phyloP scores from a whole-genome alignment of 306 rosid species.

The Vicia villosa region DNA sequence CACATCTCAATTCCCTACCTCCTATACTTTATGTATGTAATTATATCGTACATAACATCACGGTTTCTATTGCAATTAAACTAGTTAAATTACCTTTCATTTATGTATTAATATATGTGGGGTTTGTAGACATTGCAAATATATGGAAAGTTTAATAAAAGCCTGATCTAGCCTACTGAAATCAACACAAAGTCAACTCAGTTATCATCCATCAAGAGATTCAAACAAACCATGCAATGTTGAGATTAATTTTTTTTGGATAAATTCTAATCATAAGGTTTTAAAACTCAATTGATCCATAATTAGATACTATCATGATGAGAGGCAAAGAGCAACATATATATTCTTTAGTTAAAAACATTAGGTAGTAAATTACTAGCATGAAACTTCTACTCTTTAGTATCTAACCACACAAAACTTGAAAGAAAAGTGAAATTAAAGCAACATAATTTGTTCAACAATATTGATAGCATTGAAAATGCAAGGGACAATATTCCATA shows the following conservation, averaged over 20 bases:
- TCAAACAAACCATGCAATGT: not conserved
- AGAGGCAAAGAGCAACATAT: too few relatives aligned
- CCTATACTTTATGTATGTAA: not conserved
- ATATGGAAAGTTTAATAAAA: not conserved
- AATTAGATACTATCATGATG: not conserved
- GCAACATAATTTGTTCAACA: too few relatives aligned
- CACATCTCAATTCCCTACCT: too few relatives aligned
- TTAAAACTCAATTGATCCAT: not conserved
- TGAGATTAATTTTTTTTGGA: not conserved
- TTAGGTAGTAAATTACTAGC: too few relatives aligned
- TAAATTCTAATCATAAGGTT: not conserved
- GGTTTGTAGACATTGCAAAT: conserved; percentile 3
- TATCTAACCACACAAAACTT: not conserved
- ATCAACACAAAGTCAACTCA: too few relatives aligned
- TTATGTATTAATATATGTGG: not conserved
- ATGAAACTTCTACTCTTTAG: too few relatives aligned
- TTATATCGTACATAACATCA: not conserved
- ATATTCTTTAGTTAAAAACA: too few relatives aligned
- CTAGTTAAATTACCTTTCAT: not conserved
- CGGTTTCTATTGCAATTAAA: conserved; percentile 7
- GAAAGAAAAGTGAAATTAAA: too few relatives aligned
- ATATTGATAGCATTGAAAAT: too few relatives aligned
- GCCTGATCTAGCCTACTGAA: too few relatives aligned
- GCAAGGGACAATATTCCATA: too few relatives aligned
- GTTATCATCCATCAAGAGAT: too few relatives aligned